Evolutionary conservation across 1,284 basidiomycete species (phyloP).

Genomic region (Cutaneotrichosporon daszewskae): DNA sequence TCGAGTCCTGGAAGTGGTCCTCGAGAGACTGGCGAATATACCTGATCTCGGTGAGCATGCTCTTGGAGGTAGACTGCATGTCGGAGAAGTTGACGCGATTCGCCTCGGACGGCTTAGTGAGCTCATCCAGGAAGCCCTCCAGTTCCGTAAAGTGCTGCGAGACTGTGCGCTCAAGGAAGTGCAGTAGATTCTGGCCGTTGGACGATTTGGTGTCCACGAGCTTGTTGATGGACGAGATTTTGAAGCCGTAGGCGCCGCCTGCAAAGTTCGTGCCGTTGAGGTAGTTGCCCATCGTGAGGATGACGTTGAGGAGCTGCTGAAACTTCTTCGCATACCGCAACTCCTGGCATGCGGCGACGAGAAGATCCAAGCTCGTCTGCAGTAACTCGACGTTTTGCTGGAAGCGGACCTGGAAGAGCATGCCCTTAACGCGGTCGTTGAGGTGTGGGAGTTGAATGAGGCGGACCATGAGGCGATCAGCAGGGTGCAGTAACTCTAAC

Average conservation of each 20-base stretch:
- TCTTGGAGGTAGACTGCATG: constrained; percentile 46
- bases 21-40: constrained; percentile 70
- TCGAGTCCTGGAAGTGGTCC: constrained; percentile 65
- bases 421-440: constrained; percentile 83
- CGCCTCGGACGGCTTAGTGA: constrained; percentile 83
- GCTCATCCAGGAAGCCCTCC: constrained; percentile 81
- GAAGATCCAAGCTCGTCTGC: constrained; percentile 65
- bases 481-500: constrained; percentile 78
- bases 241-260: constrained; percentile 95
- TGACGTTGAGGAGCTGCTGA: constrained; percentile 68
- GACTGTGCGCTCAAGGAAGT: constrained; percentile 89
- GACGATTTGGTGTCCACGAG: constrained; percentile 96
- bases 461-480: constrained; percentile 94
- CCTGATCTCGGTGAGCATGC: constrained; percentile 72
- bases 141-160: constrained; percentile 81
- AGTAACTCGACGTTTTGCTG: constrained; percentile 69
- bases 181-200: constrained; percentile 85
- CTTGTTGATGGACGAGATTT: constrained; percentile 97
- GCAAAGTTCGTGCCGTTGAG: constrained; percentile 97
- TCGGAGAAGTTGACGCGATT: constrained; percentile 57
- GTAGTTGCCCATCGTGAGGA: constrained; percentile 93
- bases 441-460: constrained; percentile 92
- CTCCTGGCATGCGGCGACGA: constrained; percentile 71
- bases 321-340: constrained; percentile 73
- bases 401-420: constrained; percentile 84